Percentiles rank a stretch among this genome's conserved stretches.
Evolutionary conservation across 108 stramenopile species (phyloP).

Genomic region (Conticribra weissflogii): DNA sequence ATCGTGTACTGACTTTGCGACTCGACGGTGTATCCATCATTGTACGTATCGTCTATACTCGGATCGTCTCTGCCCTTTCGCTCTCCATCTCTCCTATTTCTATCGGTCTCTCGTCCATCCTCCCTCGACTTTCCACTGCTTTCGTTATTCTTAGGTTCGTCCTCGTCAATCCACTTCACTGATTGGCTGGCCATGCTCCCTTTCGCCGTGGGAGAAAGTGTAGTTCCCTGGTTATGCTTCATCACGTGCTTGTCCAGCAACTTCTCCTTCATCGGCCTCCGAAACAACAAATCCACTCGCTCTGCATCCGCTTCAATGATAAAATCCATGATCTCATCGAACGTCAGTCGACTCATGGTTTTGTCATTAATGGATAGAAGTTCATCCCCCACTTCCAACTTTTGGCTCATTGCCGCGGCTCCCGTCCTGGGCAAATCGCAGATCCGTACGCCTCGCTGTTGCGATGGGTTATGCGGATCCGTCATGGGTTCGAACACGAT

Average conservation of each 20-base stretch:
- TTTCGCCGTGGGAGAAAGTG: constrained; percentile 12
- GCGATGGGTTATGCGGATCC: constrained; percentile 71
- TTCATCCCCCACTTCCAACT: constrained; percentile 85
- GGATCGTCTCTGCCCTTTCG: constrained; percentile 26
- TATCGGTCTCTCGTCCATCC: constrained; percentile 8
- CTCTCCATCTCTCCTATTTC: constrained; percentile 2
- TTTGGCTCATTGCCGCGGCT: constrained; percentile 76
- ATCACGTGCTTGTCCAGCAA: neutral
- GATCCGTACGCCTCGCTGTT: constrained; percentile 77
- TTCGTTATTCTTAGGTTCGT: neutral
- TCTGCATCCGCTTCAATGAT: constrained; percentile 90
- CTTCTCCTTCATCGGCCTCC: constrained; percentile 71
- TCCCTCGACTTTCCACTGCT: constrained; percentile 11
- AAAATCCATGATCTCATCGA: constrained; percentile 92
- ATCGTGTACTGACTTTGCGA: constrained; percentile 57
- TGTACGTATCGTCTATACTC: constrained; percentile 48
- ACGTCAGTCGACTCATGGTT: constrained; percentile 82
- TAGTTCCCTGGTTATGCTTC: neutral
- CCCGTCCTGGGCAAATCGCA: constrained; percentile 88
- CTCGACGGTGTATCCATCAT: constrained; percentile 66
- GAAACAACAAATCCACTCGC: constrained; percentile 80
- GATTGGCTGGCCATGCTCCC: constrained; percentile 34
- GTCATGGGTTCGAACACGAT: constrained; percentile 91
- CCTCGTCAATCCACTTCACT: constrained; percentile 78
- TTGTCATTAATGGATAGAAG: constrained; percentile 85